Base-by-base conservation (phyloP, 2,329 filamentous ascomycete species). In the Trichoderma asperellum region DNA sequence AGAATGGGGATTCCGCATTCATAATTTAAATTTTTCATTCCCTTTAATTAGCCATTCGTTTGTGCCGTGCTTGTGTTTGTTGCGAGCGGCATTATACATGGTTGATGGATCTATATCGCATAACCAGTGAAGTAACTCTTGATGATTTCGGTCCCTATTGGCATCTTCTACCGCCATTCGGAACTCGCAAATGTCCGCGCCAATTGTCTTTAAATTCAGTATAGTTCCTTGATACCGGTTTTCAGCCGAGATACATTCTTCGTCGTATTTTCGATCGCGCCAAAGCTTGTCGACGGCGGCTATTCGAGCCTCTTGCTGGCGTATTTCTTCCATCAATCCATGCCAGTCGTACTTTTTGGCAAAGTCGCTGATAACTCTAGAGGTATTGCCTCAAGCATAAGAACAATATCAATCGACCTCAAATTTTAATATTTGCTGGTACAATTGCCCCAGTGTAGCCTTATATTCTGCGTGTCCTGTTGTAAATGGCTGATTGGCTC, bases 11-110 rank as follows among this genome's bases (percentile, higher is more conserved):
- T 8, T 24, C 29, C 27, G 27, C n/a, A 59, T 55, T 65, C 69
- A 70, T 37, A 58, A 27, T 16, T 49, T 34, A 8, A 70, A 65
- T 37, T n/a, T 24, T n/a, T 49, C 49, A 4, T 60, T 34, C 10
- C 47, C 60, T 4, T 37, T 37, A 12, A 60, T 29, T 11, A 63
- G n/a, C 62, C 62, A 65, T 12, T 65, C 62, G 32, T 49, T 57
- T 1, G 62, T 65, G 10, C 62, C 62, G 43, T n/a, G 18, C 24
- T 65, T 34, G 32, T 65, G 62, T 12, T 11, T 65, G 1, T 43
- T 43, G 21, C 49, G 62, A 10, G 62, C 49, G 21, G 62, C 49
- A n/a, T 65, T 65, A 5, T 65, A 65, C 52, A 65, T 43, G n/a
- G 11, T 7, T 6, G 62, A 65, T 2, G 62, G 62, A 32, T 65